These are phyloP conservation scores for Cryptococcus sp. DNA, from an alignment of 1,284 basidiomycete genomes.

Conservation along the genomic window DNA sequence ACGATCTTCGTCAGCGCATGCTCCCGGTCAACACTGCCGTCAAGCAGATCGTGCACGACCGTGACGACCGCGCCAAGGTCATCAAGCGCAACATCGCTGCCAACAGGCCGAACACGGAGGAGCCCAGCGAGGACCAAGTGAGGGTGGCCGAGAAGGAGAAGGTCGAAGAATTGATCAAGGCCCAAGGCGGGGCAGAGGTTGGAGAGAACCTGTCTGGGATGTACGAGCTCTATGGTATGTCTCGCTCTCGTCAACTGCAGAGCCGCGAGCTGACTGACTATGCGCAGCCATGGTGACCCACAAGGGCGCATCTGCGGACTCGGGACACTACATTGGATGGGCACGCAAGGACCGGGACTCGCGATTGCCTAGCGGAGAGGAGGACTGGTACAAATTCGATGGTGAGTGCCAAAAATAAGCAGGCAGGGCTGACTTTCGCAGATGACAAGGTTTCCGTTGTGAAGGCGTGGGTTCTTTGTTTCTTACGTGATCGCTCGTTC, in stretches of 20 bases:
- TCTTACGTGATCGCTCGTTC: not conserved
- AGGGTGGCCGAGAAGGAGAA: conserved; percentile 23
- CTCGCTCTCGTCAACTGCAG: not conserved
- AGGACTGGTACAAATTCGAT: conserved; percentile 69
- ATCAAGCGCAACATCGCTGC: conserved; percentile 59
- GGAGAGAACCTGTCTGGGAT: conserved; percentile 40
- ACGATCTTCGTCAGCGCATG: conserved; percentile 70
- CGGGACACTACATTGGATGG: conserved; percentile 84
- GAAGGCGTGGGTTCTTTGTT: conserved; percentile 23
- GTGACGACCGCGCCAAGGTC: conserved; percentile 77
- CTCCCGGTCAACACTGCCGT: conserved; percentile 67
- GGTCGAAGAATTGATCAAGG: conserved; percentile 38
- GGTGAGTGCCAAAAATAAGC: conserved; percentile 48
- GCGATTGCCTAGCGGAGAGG: conserved; percentile 31
- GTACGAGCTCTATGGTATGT: conserved; percentile 50
- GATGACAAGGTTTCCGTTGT: conserved; percentile 74
- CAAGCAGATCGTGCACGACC: conserved; percentile 75
- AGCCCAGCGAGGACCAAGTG: conserved; percentile 15
- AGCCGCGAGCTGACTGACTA: not conserved
- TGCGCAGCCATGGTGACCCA: conserved; percentile 85
- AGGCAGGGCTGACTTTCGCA: conserved; percentile 53
- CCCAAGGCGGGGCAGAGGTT: conserved; percentile 16
- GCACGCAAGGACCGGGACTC: conserved; percentile 33
- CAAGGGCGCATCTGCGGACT: conserved; percentile 91
- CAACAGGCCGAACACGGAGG: conserved; percentile 47